Percentiles rank a stretch among this genome's conserved stretches.
Conservation (phyloP, 129 eudicot species). For the Tagetes erecta region DNA sequence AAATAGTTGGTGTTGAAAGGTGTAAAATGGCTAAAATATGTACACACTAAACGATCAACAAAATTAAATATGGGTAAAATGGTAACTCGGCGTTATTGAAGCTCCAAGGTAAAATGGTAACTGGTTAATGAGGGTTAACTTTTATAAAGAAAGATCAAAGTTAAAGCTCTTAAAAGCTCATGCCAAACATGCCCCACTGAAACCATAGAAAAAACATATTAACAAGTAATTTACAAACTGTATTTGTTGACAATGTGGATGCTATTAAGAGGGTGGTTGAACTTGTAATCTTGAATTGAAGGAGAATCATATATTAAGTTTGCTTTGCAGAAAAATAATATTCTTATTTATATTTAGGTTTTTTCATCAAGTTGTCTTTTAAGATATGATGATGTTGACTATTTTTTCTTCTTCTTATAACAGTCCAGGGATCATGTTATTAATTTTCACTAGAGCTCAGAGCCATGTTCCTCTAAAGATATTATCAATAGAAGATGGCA, state of each 20-base stretch:
- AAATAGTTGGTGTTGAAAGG: background rate
- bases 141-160: background rate
- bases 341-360: background rate
- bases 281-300: background rate
- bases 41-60: background rate
- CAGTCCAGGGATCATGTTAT: slow-evolving; percentile 51
- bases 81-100: background rate
- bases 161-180: background rate
- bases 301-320: background rate
- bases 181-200: background rate
- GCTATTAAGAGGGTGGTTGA: slow-evolving; percentile 16
- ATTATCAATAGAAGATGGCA: slow-evolving; percentile 47
- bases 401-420: background rate
- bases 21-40: background rate
- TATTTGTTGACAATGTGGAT: background rate
- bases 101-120: background rate
- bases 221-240: background rate
- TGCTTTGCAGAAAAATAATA: background rate
- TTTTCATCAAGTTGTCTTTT: slow-evolving; percentile 5
- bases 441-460: slow-evolving; percentile 37
- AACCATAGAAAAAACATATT: background rate
- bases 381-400: background rate
- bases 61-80: background rate
- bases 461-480: slow-evolving; percentile 48
- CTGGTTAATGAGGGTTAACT: background rate